phyloP scores from a whole-genome alignment of 2,329 filamentous ascomycete species.

The Hymenoscyphus fraxineus region DNA sequence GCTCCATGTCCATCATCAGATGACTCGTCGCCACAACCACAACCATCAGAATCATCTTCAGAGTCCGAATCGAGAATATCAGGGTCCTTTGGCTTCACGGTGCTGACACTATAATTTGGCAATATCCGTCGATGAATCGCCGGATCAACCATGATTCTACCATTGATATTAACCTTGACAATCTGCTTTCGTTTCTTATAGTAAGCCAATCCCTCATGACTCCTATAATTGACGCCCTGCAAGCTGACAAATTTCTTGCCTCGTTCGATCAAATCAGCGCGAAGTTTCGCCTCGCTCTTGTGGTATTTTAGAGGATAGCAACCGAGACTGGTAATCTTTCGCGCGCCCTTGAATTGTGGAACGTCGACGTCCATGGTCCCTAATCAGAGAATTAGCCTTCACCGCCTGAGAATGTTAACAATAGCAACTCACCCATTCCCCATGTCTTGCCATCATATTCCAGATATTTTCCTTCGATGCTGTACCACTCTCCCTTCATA shows the following conservation, averaged over 20 bases:
- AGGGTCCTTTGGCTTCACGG: conserved; percentile 68
- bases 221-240: conserved; percentile 78
- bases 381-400: conserved; percentile 16
- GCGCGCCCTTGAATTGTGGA: conserved; percentile 70
- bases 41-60: conserved; percentile 38
- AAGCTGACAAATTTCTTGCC: conserved; percentile 81
- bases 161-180: conserved; percentile 79
- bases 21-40: conserved; percentile 39
- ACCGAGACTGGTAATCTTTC: conserved; percentile 74
- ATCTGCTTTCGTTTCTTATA: conserved; percentile 74
- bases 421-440: conserved; percentile 56
- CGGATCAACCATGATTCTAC: conserved; percentile 84
- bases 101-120: conserved; percentile 77
- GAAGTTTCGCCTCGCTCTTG: conserved; percentile 63
- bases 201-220: conserved; percentile 80
- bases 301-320: conserved; percentile 80
- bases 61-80: conserved; percentile 52
- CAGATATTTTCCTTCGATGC: conserved; percentile 72
- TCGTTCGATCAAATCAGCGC: conserved; percentile 66
- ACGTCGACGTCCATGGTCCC: conserved; percentile 64
- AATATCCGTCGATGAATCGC: conserved; percentile 79
- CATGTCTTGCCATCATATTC: conserved; percentile 88
- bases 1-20: conserved; percentile 31
- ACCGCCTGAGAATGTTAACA: background rate
- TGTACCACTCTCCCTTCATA: conserved; percentile 71